Base-by-base conservation (phyloP, 2,329 filamentous ascomycete genomes). In the Fusarium secorum region DNA sequence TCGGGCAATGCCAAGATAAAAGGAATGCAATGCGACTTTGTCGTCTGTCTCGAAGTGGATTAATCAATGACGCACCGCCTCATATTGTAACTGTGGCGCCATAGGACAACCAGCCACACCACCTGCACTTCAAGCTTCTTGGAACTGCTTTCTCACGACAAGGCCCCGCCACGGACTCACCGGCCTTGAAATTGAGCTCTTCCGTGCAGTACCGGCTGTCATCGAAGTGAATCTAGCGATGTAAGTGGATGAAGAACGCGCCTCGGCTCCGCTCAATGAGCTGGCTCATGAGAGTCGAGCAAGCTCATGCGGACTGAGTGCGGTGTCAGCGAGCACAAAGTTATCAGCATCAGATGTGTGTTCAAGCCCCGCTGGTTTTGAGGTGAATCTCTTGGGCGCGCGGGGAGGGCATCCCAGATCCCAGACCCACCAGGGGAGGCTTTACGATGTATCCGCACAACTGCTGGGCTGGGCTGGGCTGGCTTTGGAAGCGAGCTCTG, bases 151-250 rank as follows among this genome's bases (percentile, higher is more conserved):
- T 33, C 46, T 35, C 30, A 35, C n/a, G n/a, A 51, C 11, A 18
- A 35, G 30, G 46, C 28, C 46, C 46, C 46, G 46, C 30, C n/a
- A 44, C 48, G 38, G 57, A 24, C 33, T 54, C 26, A 33, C 58
- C 52, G 58, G 28, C 52, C 58, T 41, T 36, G 20, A 44, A 58
- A 58, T 30, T 61, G 52, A 58, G 58, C 51, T 58, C 33, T 38
- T n/a, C 7, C 33, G 9, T 36, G 26, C 51, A 38, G 33, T 55
- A 38, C 52, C 26, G 39, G 15, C n/a, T 20, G 39, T 28, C 35
- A 41, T 32, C 20, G 51, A 45, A 22, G 28, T 13, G 26, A 11
- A 22, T 17, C 33, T 36, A 24, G 41, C 7, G 10, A 39, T 38
- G 8, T 33, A 7, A 60, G 41, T 57, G 41, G 51, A n/a, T 18